phyloP scores from a whole-genome alignment of 225 moss, liverwort and hornwort species.

The Neckera pumila region DNA sequence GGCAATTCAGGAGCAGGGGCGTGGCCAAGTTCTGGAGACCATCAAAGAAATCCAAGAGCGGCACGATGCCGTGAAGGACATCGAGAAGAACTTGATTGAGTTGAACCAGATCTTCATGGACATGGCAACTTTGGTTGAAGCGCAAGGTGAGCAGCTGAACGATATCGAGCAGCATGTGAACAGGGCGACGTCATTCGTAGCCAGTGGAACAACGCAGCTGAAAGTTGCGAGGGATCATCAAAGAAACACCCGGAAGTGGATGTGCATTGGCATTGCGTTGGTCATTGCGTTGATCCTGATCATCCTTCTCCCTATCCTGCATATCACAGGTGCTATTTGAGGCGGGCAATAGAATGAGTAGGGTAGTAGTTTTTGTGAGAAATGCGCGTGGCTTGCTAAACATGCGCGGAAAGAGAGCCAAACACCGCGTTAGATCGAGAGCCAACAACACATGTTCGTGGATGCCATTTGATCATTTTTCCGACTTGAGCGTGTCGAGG shows the following conservation, averaged over 20 bases:
- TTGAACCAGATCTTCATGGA: constrained; percentile 51
- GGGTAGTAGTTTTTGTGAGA: not conserved
- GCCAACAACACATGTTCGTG: not conserved
- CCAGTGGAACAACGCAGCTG: constrained; percentile 8
- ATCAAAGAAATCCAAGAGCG: constrained; percentile 46
- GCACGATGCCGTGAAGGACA: constrained; percentile 46
- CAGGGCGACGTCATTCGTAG: constrained; percentile 12
- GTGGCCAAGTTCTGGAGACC: constrained; percentile 38
- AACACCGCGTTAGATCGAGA: too few relatives aligned
- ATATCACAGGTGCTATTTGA: not conserved
- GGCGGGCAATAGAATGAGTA: not conserved
- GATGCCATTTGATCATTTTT: not conserved
- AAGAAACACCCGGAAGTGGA: constrained; percentile 17
- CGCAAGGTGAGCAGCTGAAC: constrained; percentile 48
- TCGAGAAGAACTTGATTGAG: constrained; percentile 34
- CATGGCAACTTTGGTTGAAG: constrained; percentile 39
- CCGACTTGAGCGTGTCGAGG: not conserved
- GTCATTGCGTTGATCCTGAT: constrained; percentile 11
- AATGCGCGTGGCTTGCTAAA: not conserved
- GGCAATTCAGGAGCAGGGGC: constrained; percentile 55
- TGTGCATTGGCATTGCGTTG: constrained; percentile 7
- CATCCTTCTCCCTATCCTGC: constrained; percentile 20
- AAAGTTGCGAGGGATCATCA: constrained; percentile 10
- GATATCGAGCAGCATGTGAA: constrained; percentile 42
- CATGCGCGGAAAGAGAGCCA: not conserved